Evolutionary conservation across 106 monocot species (phyloP).

Genomic region (Dioscorea zingiberensis): DNA sequence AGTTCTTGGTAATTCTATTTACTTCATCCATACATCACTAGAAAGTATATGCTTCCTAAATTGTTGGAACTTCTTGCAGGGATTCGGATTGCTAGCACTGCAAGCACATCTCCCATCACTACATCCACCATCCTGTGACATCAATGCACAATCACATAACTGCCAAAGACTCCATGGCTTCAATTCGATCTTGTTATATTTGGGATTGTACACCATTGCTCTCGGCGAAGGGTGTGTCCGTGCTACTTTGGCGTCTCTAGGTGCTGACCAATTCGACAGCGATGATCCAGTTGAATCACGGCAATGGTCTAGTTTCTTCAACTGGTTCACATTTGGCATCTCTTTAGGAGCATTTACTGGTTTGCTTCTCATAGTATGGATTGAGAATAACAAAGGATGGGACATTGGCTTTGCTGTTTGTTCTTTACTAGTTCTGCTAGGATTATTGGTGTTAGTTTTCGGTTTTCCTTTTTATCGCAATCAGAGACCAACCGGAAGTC

Average conservation of each 20-base stretch:
- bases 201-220: constrained; percentile 42
- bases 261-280: constrained; percentile 65
- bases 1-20: constrained; percentile 34
- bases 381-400: constrained; percentile 64
- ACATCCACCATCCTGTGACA: constrained; percentile 45
- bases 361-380: constrained; percentile 54
- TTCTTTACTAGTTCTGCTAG: constrained; percentile 31
- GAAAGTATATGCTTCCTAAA: neutral
- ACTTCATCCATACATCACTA: neutral
- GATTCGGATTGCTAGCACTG: constrained; percentile 57
- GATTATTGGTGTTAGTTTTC: constrained; percentile 30
- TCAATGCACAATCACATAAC: constrained; percentile 12
- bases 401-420: constrained; percentile 45
- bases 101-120: constrained; percentile 73
- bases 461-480: constrained; percentile 69
- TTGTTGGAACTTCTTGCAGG: constrained; percentile 17
- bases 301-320: constrained; percentile 68
- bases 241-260: constrained; percentile 52
- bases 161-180: constrained; percentile 42
- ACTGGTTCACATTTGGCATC: constrained; percentile 66
- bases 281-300: constrained; percentile 41
- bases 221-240: constrained; percentile 60
- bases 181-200: constrained; percentile 38
- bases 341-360: constrained; percentile 50
- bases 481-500: constrained; percentile 61